Evolutionary conservation across 31 red algal genomes (phyloP), one percentile per base, ranked within the genome.

Genomic region (Odonthalia washingtoniensis): DNA sequence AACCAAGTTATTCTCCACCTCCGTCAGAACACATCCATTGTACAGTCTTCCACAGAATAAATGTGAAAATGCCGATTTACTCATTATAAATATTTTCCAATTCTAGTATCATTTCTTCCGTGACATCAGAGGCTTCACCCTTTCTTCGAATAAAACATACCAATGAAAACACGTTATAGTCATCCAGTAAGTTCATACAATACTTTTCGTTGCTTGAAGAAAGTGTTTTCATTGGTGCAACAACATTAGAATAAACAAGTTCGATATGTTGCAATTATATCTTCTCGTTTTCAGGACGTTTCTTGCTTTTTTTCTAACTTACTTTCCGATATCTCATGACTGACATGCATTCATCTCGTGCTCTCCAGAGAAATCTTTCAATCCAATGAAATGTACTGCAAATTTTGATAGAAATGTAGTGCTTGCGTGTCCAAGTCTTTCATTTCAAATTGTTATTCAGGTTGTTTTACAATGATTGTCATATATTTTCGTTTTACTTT

Each of bases 1-100:
- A 42, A 12, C 28, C 31, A 21, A 84, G 5, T 17, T 61, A 84
- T 84, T 84, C 81, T 9, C 49, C 49, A 57, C 49, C 49, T 57
- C 49, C 49, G 35, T 80, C 76, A 12, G n/a, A 52, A 5, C 76
- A 44, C 34, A 80, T 34, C 6, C 76, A 32, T 6, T 49, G 9
- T 24, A 60, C 76, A 57, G 49, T 14, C 49, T 57, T 57, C 21
- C 21, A 9, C n/a, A n/a, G n/a, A n/a, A 57, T 57, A 57, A 14
- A 21, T 21, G 21, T 0, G 12, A 0, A 75, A 75, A n/a, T 17
- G 3, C 40, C 17, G 32, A 35, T 17, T 0, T 0, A 38, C 0
- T 36, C 0, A 17, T 1, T 75, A 42, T 38, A 75, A 3, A 75
- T 26, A 27, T 75, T 75, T 40, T 0, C 72, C 49, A 21, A 21